These are phyloP conservation scores for Larix kaempferi DNA, from an alignment of 75 land plant genomes.

Conservation along the genomic window DNA sequence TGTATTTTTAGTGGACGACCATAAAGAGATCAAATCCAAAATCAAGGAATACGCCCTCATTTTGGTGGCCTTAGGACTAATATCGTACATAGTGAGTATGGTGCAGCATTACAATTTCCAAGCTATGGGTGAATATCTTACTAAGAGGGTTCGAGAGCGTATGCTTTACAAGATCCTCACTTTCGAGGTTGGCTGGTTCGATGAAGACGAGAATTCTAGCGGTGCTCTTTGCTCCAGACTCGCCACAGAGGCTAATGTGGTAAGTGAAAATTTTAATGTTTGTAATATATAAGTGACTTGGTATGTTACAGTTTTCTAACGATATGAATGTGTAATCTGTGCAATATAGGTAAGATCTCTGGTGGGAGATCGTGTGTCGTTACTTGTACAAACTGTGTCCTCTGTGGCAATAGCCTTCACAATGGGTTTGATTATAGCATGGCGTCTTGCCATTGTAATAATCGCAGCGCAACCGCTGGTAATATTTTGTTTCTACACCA, in stretches of 20 bases:
- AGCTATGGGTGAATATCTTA: constrained; percentile 72
- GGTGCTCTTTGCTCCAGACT: constrained; percentile 80
- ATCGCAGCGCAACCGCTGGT: constrained; percentile 77
- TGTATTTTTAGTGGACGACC: constrained; percentile 42
- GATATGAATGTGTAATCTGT: not conserved
- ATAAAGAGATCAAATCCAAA: constrained; percentile 43
- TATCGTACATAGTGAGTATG: constrained; percentile 44
- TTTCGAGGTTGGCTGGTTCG: constrained; percentile 88
- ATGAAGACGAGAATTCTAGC: constrained; percentile 64
- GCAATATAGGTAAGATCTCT: constrained; percentile 17
- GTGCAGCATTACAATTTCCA: constrained; percentile 72
- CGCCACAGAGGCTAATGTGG: constrained; percentile 81
- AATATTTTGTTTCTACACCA: constrained; percentile 57
- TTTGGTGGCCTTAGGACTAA: constrained; percentile 37
- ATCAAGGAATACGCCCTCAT: constrained; percentile 32
- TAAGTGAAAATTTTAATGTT: too few species aligned
- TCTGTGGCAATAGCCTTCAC: constrained; percentile 19
- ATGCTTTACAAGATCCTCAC: constrained; percentile 75
- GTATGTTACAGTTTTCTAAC: too few species aligned
- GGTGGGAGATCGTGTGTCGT: constrained; percentile 28
- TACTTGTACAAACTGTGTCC: constrained; percentile 21
- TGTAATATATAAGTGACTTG: too few species aligned
- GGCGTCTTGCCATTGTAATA: constrained; percentile 36
- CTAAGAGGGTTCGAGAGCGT: constrained; percentile 65
- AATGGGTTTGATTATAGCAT: constrained; percentile 21